Conservation (phyloP, 2,329 filamentous ascomycete genomes). For the Alternaria dauci region DNA sequence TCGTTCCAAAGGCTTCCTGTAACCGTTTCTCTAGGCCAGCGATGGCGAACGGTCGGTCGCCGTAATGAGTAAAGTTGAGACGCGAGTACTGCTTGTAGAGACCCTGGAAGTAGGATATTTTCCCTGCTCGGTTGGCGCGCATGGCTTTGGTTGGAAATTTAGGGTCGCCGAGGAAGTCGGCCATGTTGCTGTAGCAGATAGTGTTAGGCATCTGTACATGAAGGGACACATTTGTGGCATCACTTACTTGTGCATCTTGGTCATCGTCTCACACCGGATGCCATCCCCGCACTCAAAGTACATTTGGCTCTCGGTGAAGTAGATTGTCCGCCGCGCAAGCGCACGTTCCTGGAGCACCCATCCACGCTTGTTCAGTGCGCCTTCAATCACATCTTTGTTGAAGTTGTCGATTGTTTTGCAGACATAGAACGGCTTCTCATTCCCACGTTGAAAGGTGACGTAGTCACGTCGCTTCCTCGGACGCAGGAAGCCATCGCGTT, state of each 20-base stretch:
- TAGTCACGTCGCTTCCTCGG: slow-evolving; percentile 6
- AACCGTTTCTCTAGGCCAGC: slow-evolving; percentile 45
- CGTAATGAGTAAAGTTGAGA: slow-evolving; percentile 22
- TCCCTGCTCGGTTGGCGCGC: slow-evolving; percentile 14
- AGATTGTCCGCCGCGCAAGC: slow-evolving; percentile 36
- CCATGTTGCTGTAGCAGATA: slow-evolving; percentile 11
- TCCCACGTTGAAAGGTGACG: slow-evolving; percentile 5
- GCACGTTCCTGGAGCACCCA: slow-evolving; percentile 44
- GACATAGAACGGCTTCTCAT: slow-evolving; percentile 20
- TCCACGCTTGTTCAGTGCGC: slow-evolving; percentile 28
- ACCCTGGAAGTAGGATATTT: slow-evolving; percentile 28
- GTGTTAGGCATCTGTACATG: too few species aligned
- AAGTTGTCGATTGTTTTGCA: slow-evolving; percentile 34
- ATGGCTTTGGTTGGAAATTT: slow-evolving; percentile 29
- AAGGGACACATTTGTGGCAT: background rate
- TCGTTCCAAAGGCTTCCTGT: slow-evolving; percentile 23
- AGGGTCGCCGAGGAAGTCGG: slow-evolving; percentile 40
- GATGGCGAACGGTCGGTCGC: slow-evolving; percentile 46
- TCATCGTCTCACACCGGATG: slow-evolving; percentile 31
- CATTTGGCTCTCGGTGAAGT: slow-evolving; percentile 35
- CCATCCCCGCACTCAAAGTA: slow-evolving; percentile 41
- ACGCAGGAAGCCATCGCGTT: slow-evolving; percentile 19
- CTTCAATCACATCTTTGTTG: slow-evolving; percentile 26
- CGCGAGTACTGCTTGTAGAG: slow-evolving; percentile 45
- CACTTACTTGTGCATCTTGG: slow-evolving; percentile 28